Evolutionary conservation across 805 yeast genomes (phyloP).

Genomic region (Candida arabinofermentans): DNA sequence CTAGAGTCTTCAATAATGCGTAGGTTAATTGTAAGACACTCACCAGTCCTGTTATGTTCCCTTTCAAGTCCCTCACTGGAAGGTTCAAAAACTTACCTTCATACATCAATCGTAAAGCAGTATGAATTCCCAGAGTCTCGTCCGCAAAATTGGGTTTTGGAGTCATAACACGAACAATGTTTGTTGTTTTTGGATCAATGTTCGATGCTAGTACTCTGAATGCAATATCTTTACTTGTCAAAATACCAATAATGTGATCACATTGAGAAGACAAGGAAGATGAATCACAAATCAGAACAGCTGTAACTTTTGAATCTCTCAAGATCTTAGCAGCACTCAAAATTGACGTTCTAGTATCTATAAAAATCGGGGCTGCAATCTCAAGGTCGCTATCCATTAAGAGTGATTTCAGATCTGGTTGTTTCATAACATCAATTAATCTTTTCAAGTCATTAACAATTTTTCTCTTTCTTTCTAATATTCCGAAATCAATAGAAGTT

Average conservation of each 20-base stretch:
- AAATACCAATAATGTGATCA: constrained; percentile 39
- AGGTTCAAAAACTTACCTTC: constrained; percentile 42
- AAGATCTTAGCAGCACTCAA: constrained; percentile 37
- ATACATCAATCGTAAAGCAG: constrained; percentile 43
- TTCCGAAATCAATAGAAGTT: constrained; percentile 23
- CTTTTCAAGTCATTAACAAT: constrained; percentile 33
- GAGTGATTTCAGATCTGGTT: constrained; percentile 35
- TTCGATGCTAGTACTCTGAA: constrained; percentile 37
- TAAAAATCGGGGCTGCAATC: constrained; percentile 29
- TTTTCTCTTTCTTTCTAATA: constrained; percentile 23
- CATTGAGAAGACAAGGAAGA: constrained; percentile 15
- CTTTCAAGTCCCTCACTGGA: constrained; percentile 34
- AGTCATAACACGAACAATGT: constrained; percentile 41
- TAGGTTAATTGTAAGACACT: constrained; percentile 42
- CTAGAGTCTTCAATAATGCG: constrained; percentile 35
- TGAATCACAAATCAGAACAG: constrained; percentile 36
- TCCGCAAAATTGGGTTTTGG: constrained; percentile 44
- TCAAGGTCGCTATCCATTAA: constrained; percentile 24
- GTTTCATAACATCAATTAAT: constrained; percentile 37
- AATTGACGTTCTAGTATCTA: constrained; percentile 36
- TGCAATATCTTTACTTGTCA: constrained; percentile 43
- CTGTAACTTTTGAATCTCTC: constrained; percentile 36
- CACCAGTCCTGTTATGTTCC: constrained; percentile 37
- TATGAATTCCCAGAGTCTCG: constrained; percentile 35
- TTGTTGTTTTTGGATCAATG: constrained; percentile 33